Evolutionary conservation across 306 rosid genomes (phyloP), one percentile per base, ranked within the genome.

Genomic region (Cicer yamashitae): DNA sequence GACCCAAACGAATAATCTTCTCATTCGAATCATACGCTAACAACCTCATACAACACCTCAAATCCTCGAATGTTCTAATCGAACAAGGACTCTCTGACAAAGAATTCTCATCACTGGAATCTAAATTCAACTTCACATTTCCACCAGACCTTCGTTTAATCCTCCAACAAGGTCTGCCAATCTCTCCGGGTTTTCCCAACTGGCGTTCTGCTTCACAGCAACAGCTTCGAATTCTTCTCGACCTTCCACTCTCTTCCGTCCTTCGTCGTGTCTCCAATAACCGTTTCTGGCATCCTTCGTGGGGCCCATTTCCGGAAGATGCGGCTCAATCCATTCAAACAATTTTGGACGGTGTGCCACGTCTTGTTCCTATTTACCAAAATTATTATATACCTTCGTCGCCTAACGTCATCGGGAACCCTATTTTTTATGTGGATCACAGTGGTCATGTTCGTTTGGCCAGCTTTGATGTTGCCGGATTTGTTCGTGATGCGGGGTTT

Each of bases 71-170:
- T 77, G 67, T 89, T 9, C 77, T 72, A 0, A 71, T 94, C 34
- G 73, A 75, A 5, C 62, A 79, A 0, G 99, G 99, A 17, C 89
- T 94, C 43, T 79, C 90, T 6, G 89, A 90, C 51, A 4, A 71
- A 1, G 99, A 94, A 82, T 79, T 94, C 34, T 7, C 72, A 8
- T 46, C 67, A 71, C 40, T 90, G 1, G 91, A 94, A 75, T 81
- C 96, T 1, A 70, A 79, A 8, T 77, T 89, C 84, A 69, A 62
- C 61, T 84, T 94, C 81, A 11, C 75, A 1, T 94, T 94, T 74
- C 99, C 99, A 2, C 92, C 93, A 0, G 97, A 94, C 77, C 96
- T 94, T 22, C 96, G 96, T 0, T 57, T 80, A 0, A 92, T 94
- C 8, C 96, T 94, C 83, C 85, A 81, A 17, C 90, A 87, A 10